Percentiles rank a stretch among this genome's conserved stretches.
Evolutionary conservation across 805 yeast genomes (phyloP).

Genomic region (Monosporozyma unispora): DNA sequence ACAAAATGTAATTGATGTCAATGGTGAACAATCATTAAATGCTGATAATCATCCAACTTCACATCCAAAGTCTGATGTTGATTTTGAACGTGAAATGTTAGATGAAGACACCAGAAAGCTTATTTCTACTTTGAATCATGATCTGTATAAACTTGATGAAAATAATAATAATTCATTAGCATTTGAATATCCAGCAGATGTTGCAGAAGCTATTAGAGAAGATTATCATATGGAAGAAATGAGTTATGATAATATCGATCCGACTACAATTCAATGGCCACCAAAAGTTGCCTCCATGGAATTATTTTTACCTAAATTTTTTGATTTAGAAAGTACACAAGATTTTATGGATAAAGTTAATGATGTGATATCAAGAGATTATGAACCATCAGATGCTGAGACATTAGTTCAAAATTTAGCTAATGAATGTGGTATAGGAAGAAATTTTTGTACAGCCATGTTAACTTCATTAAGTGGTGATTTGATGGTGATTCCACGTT

Average conservation of each 20-base stretch:
- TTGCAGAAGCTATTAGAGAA: conserved; percentile 28
- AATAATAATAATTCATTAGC: conserved; percentile 12
- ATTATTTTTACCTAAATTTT: conserved; percentile 28
- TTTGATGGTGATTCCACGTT: conserved; percentile 34
- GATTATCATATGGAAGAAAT: conserved; percentile 26
- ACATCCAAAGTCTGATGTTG: neutral
- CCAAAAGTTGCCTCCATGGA: conserved; percentile 27
- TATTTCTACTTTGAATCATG: conserved; percentile 26
- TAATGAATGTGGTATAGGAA: conserved; percentile 36
- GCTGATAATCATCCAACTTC: neutral
- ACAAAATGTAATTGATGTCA: too few relatives aligned
- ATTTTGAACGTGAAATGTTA: conserved; percentile 31
- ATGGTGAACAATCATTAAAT: neutral
- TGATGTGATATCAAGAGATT: conserved; percentile 35
- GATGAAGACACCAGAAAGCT: conserved; percentile 32
- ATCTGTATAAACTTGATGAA: conserved; percentile 20
- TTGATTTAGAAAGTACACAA: conserved; percentile 20
- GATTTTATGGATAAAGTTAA: conserved; percentile 30
- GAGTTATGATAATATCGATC: conserved; percentile 22
- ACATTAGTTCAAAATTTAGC: conserved; percentile 34
- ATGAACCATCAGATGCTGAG: conserved; percentile 37
- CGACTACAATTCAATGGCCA: conserved; percentile 28
- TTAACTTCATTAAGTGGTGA: conserved; percentile 39
- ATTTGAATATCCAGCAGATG: conserved; percentile 29
- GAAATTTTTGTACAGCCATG: conserved; percentile 35